Evolutionary conservation across 352 stramenopile genomes (phyloP).

Genomic region (Pythium folliculosum): DNA sequence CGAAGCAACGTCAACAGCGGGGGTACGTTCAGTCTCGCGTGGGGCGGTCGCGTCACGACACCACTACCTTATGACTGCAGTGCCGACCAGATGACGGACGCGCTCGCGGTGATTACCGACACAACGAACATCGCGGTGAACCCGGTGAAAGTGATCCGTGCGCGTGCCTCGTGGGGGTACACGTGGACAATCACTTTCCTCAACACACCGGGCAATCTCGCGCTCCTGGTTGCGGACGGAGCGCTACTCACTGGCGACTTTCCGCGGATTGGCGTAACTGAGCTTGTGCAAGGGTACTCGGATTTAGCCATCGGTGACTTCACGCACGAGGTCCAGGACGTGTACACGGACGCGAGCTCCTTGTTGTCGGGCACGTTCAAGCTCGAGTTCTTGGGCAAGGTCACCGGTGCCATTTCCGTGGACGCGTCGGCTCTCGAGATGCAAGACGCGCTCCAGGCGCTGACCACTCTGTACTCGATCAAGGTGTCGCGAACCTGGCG

Average conservation of each 20-base stretch:
- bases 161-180: constrained; percentile 78
- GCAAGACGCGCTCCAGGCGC: constrained; percentile 71
- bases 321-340: constrained; percentile 93
- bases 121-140: constrained; percentile 70
- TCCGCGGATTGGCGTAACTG: constrained; percentile 74
- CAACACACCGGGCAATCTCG: constrained; percentile 87
- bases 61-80: constrained; percentile 73
- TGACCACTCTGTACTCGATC: constrained; percentile 85
- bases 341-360: constrained; percentile 67
- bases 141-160: constrained; percentile 74
- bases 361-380: constrained; percentile 80
- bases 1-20: constrained; percentile 59
- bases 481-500: constrained; percentile 61
- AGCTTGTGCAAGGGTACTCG: constrained; percentile 74
- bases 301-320: constrained; percentile 93
- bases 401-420: constrained; percentile 69
- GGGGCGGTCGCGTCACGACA: constrained; percentile 79
- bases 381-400: constrained; percentile 90
- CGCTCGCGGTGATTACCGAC: constrained; percentile 78
- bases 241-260: constrained; percentile 88
- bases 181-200: constrained; percentile 93
- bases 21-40: constrained; percentile 93
- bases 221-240: constrained; percentile 79
- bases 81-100: constrained; percentile 65
- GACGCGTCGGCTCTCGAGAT: constrained; percentile 83